Base-by-base conservation (phyloP, 768 basidiomycete genomes). In the Boletus pseudo-olivaceus region DNA sequence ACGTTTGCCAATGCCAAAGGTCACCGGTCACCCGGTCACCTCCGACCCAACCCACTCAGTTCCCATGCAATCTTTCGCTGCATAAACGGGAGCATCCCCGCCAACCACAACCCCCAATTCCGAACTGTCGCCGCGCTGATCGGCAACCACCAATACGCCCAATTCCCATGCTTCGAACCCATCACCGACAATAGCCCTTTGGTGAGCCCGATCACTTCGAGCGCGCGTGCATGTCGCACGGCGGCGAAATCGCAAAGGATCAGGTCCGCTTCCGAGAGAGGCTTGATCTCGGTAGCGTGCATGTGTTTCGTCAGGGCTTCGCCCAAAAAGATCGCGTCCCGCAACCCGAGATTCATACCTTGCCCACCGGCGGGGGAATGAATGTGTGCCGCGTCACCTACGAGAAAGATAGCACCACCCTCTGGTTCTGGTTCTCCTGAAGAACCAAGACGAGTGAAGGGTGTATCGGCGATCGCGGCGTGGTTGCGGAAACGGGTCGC, bases 341-440 rank as follows among this genome's bases (percentile, higher is more conserved):
- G 75, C 23, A 83, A 63, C 10, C 81, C 81, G 26, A 83, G 74
- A 55, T 82, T 82, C 81, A 83, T 79, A 7, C 82, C 82, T 56
- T 83, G 82, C 1, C 82, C 82, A 4, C 82, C 81, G 2, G 74
- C 72, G 5, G 82, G 81, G 1, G 82, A 78, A 51, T 82, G 82
- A 45, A 81, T 76, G 20, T 79, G 73, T 20, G 81, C 82, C 1
- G 81, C 80, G 58, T 80, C 78, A 1, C 77, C 78, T 2, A 77
- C 46, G 42, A 80, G 62, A 30, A 71, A 11, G 38, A 71, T 52
- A 0, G 20, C 61, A 0, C 59, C 62, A 2, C 65, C 66, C n/a
- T 52, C 53, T 37, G 55, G 32, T 20, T 53, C 42, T n/a, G n/a
- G 23, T n/a, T 14, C 37, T 1, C 47, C 55, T 1, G 53, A 49